Evolutionary conservation across 441 rosid species (phyloP), one percentile per base, ranked within the genome.

Genomic region (Biscutella laevigata): DNA sequence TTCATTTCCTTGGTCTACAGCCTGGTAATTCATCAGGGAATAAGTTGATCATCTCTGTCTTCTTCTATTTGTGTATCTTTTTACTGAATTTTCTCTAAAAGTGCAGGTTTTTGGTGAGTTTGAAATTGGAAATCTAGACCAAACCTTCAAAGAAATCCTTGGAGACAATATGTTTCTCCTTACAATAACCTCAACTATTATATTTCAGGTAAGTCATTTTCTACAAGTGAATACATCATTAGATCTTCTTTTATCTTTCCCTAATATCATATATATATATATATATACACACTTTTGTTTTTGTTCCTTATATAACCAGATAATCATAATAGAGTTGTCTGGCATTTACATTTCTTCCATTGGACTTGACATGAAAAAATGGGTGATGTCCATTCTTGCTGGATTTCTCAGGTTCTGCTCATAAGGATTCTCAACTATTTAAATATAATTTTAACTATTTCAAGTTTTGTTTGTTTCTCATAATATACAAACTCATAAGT

Each of bases 351-450:
- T 1, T 2, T 12, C 53, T 10, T 15, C 46, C 2, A 10, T 26
- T 3, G 42, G 15, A 29, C 45, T 61, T 34, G 66, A 42, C 37
- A 8, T 1, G 29, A 42, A 9, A 17, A 17, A 51, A 17, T 61
- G 44, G 66, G 3, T 19, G n/a, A 0, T 9, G 4, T 4, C 19
- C 4, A 1, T 46, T 28, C 15, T 38, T 20, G 9, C 6, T 4
- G 53, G 59, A 34, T 35, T 52, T 4, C 5, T 59, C 34, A 19
- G 42, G 47, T 58, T 57, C 53, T 44, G 19, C 35, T 57, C 43
- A 45, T 21, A 25, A 42, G 13, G 10, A 29, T 21, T 35, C 34
- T 57, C 27, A 21, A 24, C 43, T 33, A 33, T 12, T 34, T 22
- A n/a, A 21, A 47, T 5, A 20, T 16, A 6, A 5, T 0, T 24